Evolutionary conservation across 2,329 filamentous ascomycete species (phyloP), one percentile per base, ranked within the genome.

Genomic region (Pseudodiploospora longispora): DNA sequence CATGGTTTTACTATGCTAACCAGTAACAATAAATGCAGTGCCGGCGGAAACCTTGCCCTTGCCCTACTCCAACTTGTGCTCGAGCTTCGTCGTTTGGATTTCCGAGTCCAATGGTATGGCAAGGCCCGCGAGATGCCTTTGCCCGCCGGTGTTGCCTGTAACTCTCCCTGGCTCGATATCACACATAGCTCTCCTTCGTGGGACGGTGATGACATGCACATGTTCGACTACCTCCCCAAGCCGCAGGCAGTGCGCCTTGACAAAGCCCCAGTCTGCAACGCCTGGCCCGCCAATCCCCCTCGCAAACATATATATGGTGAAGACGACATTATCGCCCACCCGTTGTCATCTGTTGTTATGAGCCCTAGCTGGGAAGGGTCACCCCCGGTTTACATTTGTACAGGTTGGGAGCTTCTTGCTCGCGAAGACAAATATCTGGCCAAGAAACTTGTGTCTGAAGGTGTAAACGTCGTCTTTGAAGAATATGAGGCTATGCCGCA

Each of bases 401-500:
- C 77, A 0, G 87, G 87, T 0, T 78, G 85, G 68, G 87, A 93
- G 63, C 72, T 83, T 52, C 69, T 91, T 7, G 69, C 75, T 1
- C 84, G 87, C 59, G 85, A 89, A 60, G 73, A 72, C 47, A 72
- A 71, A 50, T 77, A 78, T 42, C 57, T 87, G 2, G 83, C 81
- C 0, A 62, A 66, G 35, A 70, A 72, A 34, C 68, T 85, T 8
- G 68, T 68, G 10, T 50, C 55, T 6, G 76, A 84, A 38, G 79
- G 76, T 5, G 82, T 83, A 0, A 57, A 55, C 0, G 76, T 90
- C 0, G 70, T 78, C 4, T 84, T 81, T 55, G 78, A 86, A 58
- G 78, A 87, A 63, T 93, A 81, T 58, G 82, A 89, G 59, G 83
- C 79, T 3, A 91, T 91, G 86, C 85, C 87, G 43, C 86, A 90